These are phyloP conservation scores for Endotrypanum monterogeii DNA, from an alignment of 208 protist genomes.

Conservation along the genomic window DNA sequence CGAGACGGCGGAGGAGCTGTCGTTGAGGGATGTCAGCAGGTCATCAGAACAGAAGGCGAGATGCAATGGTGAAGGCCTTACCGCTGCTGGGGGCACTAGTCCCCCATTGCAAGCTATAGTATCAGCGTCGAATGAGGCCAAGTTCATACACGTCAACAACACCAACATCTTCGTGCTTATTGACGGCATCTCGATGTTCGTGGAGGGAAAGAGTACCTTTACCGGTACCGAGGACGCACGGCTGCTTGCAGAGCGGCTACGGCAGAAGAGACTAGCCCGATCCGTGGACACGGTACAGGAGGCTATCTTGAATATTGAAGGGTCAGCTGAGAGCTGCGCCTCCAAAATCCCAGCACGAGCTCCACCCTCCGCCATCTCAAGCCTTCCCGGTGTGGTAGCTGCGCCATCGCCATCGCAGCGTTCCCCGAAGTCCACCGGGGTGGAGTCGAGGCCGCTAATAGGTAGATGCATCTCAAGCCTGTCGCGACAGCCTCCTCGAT, in stretches of 20 bases:
- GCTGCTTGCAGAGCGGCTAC: constrained; percentile 29
- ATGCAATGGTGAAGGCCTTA: not conserved
- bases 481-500: not conserved
- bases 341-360: not conserved
- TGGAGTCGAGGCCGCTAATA: not conserved
- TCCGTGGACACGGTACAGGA: constrained; percentile 71
- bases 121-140: constrained; percentile 31
- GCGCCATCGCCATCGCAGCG: not conserved
- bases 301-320: constrained; percentile 81
- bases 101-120: too few species aligned
- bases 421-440: not conserved
- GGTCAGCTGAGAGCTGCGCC: constrained; percentile 15
- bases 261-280: constrained; percentile 27
- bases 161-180: constrained; percentile 90
- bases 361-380: not conserved
- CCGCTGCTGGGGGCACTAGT: not conserved
- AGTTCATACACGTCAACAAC: constrained; percentile 90
- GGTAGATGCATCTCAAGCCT: not conserved
- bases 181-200: constrained; percentile 88
- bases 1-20: not conserved
- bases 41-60: not conserved
- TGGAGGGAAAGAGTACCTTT: constrained; percentile 76
- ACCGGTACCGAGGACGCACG: constrained; percentile 58
- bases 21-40: not conserved
- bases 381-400: not conserved